Percentiles rank a stretch among this genome's conserved stretches.
Evolutionary conservation across 2,329 filamentous ascomycete genomes (phyloP).

Genomic region (Ophiostoma montium): DNA sequence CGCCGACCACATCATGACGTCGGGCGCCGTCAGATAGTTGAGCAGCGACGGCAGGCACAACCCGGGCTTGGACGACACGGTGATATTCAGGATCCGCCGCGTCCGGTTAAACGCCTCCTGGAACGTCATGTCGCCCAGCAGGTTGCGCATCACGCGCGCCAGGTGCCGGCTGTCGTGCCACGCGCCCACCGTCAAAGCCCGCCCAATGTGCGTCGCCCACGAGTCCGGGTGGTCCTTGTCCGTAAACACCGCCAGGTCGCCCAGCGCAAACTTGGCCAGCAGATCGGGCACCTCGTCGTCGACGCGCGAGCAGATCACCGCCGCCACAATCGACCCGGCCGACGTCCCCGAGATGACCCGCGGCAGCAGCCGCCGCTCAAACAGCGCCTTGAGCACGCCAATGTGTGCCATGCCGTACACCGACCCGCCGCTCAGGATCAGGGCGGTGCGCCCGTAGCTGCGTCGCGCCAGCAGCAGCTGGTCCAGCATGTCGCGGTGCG

Average conservation of each 20-base stretch:
- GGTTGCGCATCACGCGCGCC: slow-evolving; percentile 61
- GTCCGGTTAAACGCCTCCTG: slow-evolving; percentile 95
- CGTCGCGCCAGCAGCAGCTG: slow-evolving; percentile 59
- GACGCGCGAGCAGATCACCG: slow-evolving; percentile 63
- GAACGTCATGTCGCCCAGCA: slow-evolving; percentile 84
- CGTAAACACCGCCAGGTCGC: slow-evolving; percentile 72
- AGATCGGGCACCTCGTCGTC: slow-evolving; percentile 64
- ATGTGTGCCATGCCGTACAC: slow-evolving; percentile 90
- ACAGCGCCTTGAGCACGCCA: slow-evolving; percentile 71
- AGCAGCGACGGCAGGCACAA: slow-evolving; percentile 77
- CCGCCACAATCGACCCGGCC: slow-evolving; percentile 73
- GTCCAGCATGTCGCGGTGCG: slow-evolving; percentile 48
- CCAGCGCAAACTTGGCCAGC: slow-evolving; percentile 57
- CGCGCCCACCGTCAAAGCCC: slow-evolving; percentile 66
- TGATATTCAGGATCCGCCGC: slow-evolving; percentile 81
- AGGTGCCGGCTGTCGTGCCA: slow-evolving; percentile 78
- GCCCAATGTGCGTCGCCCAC: slow-evolving; percentile 52
- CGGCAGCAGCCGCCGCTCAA: slow-evolving; percentile 59
- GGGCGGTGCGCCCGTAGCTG: slow-evolving; percentile 70
- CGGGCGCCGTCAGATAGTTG: slow-evolving; percentile 87
- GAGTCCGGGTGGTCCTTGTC: slow-evolving; percentile 43
- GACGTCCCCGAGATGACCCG: slow-evolving; percentile 81
- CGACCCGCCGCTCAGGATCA: slow-evolving; percentile 72
- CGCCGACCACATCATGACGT: slow-evolving; percentile 92
- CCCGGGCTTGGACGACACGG: slow-evolving; percentile 73